Percentiles rank a stretch among this genome's conserved stretches.
phyloP scores from a whole-genome alignment of 1,139 yeast species.

The Debaryomycetaceae sp. region DNA sequence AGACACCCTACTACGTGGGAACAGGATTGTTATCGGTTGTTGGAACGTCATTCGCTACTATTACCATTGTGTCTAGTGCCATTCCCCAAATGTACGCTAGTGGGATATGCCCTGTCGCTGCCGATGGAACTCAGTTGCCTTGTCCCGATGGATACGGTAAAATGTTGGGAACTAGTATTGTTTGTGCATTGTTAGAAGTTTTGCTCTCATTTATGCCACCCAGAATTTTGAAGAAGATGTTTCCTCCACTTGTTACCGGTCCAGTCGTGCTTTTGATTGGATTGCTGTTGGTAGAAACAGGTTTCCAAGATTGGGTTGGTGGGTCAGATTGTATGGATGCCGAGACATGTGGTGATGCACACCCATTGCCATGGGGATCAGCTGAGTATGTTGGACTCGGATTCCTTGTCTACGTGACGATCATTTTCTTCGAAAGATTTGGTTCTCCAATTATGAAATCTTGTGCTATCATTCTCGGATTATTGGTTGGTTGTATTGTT shows the following conservation, averaged over 20 bases:
- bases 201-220: conserved; percentile 74
- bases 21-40: conserved; percentile 86
- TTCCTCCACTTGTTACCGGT: conserved; percentile 90
- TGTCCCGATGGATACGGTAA: conserved; percentile 91
- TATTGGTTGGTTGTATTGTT: conserved; percentile 83
- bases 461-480: conserved; percentile 83
- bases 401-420: conserved; percentile 70
- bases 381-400: conserved; percentile 86
- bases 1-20: conserved; percentile 74
- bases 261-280: conserved; percentile 88
- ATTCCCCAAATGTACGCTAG: conserved; percentile 74
- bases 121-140: conserved; percentile 53
- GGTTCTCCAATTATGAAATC: conserved; percentile 96
- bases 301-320: conserved; percentile 83
- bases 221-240: conserved; percentile 59
- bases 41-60: conserved; percentile 86
- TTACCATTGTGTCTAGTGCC: conserved; percentile 71
- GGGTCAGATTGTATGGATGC: conserved; percentile 66
- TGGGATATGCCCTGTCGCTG: conserved; percentile 62
- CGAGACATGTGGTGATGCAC: conserved; percentile 28
- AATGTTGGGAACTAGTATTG: conserved; percentile 74
- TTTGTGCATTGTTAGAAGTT: conserved; percentile 74
- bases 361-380: conserved; percentile 72
- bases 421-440: conserved; percentile 74
- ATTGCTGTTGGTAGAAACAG: conserved; percentile 59